Percentiles rank a stretch among this genome's conserved stretches.
These are phyloP conservation scores for Talaromyces wortmannii DNA, from an alignment of 495 filamentous ascomycete species.

Conservation along the genomic window DNA sequence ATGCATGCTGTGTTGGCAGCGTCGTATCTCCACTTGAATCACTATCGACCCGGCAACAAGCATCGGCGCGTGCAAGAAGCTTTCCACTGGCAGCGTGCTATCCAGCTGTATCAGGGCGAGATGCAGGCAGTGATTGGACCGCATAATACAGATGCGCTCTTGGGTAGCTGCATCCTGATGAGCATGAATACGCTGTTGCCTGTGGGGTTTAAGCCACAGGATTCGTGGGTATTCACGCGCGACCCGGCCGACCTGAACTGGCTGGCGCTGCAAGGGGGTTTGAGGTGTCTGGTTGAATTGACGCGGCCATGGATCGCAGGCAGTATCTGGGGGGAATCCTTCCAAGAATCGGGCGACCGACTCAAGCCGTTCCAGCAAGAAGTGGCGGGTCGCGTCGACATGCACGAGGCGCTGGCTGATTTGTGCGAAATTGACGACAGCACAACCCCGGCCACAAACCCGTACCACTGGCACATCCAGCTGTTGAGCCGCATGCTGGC, in stretches of 20 bases:
- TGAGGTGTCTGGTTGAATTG: slow-evolving; percentile 28
- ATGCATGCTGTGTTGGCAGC: slow-evolving; percentile 40
- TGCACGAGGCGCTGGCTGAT: slow-evolving; percentile 28
- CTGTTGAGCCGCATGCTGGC: slow-evolving; percentile 25
- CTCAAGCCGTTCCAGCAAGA: slow-evolving; percentile 19
- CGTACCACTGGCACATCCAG: slow-evolving; percentile 30
- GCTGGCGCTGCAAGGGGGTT: slow-evolving; percentile 32
- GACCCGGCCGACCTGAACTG: slow-evolving; percentile 30
- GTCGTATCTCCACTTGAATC: slow-evolving; percentile 32
- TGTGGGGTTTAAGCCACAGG: slow-evolving; percentile 25
- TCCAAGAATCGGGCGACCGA: slow-evolving; percentile 20
- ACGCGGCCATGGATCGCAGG: slow-evolving; percentile 19
- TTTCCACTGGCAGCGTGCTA: slow-evolving; percentile 36
- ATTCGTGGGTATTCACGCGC: slow-evolving; percentile 35
- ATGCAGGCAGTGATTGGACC: slow-evolving; percentile 17
- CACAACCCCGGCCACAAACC: slow-evolving; percentile 28
- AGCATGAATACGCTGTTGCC: slow-evolving; percentile 30
- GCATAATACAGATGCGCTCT: slow-evolving; percentile 36
- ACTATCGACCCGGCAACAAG: slow-evolving; percentile 16
- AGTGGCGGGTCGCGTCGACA: slow-evolving; percentile 21
- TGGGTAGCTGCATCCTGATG: slow-evolving; percentile 34
- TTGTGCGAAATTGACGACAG: slow-evolving; percentile 30
- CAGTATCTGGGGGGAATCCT: slow-evolving; percentile 33
- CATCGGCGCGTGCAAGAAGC: slow-evolving; percentile 28
- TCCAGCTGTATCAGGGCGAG: slow-evolving; percentile 28